Base-by-base conservation (phyloP, 2,329 filamentous ascomycete species). In the Sporothrix humicola region DNA sequence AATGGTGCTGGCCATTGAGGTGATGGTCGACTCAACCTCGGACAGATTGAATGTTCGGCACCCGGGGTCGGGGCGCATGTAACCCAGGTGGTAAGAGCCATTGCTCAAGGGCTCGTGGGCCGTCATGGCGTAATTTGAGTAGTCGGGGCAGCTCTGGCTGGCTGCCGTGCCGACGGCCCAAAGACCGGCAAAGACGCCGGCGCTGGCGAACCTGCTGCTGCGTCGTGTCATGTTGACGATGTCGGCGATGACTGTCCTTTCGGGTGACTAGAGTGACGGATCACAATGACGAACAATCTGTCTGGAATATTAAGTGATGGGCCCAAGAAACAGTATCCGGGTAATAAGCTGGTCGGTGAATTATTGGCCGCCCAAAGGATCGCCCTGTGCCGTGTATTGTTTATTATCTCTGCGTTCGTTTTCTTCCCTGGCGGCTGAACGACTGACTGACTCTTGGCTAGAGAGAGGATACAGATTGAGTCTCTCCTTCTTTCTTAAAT, bases 21-120 rank as follows among this genome's bases (percentile, higher is more conserved):
- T 82, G 74, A 98, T 93, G 59, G 93, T 88, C 72, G 90, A 84
- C 80, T 98, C 95, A 4, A 97, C 93, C 8, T 90, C 86, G 1
- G 90, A 87, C 2, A 93, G 93, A 75, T 89, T 88, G 84, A 96
- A 97, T 0, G 93, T 97, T 70, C 95, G 91, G 80, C 95, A 98
- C 78, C 88, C 87, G 70, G 87, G 84, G 1, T 87, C 87, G 0
- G 95, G 95, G 42, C 95, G 89, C 84, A 97, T 94, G 81, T 88
- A 97, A 0, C 94, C 92, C 9, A 97, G 89, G 73, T 88, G 85
- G 79, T 96, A 88, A 8, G 89, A 89, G 13, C 95, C 95, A n/a
- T 87, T 82, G 76, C 93, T 97, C 78, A 90, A 90, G 1, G 95
- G 95, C 50, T 86, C 83, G 80, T 95, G 92, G 5, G 81, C 82